A percentile compares a stretch with the other conserved stretches of the same genome.
Conservation (phyloP, 1,284 basidiomycete genomes). For the Trametes pubescens region DNA sequence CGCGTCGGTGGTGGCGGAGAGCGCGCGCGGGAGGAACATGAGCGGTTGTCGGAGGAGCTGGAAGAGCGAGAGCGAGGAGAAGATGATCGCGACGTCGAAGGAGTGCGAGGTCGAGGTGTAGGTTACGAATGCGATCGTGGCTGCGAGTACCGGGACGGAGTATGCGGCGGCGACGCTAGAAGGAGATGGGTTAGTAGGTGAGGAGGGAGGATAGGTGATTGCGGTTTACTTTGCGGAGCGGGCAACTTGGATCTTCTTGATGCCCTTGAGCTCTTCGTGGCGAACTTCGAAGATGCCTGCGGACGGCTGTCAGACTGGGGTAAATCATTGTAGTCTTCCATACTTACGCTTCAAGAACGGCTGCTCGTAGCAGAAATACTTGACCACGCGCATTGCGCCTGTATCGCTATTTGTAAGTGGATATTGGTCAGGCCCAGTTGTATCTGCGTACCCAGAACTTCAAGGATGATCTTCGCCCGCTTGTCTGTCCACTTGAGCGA, state of each 20-base stretch:
- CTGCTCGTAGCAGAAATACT: constrained; percentile 77
- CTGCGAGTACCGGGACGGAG: constrained; percentile 73
- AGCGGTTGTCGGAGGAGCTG: constrained; percentile 72
- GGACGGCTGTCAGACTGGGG: background rate
- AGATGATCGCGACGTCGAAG: constrained; percentile 73
- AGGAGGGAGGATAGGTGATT: no score
- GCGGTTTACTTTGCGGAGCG: constrained; percentile 65
- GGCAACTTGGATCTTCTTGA: constrained; percentile 66
- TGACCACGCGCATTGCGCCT: constrained; percentile 79
- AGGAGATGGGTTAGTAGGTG: constrained; percentile 6
- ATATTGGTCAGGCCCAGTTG: background rate
- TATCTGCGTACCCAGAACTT: constrained; percentile 60
- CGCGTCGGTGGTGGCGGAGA: constrained; percentile 72
- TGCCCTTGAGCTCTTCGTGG: constrained; percentile 60
- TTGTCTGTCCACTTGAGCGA: constrained; percentile 78
- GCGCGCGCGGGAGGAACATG: constrained; percentile 73
- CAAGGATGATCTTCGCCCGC: constrained; percentile 71
- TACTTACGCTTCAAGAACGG: constrained; percentile 68
- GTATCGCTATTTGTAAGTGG: background rate
- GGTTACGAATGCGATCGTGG: constrained; percentile 79
- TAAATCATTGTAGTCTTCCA: no score
- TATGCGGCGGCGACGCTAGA: constrained; percentile 58
- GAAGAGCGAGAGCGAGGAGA: constrained; percentile 76
- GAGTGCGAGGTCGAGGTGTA: constrained; percentile 64
- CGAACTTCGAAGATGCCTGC: constrained; percentile 64